Conservation (phyloP, 73 alveolate species). For the Paramecium sexaurelia region DNA sequence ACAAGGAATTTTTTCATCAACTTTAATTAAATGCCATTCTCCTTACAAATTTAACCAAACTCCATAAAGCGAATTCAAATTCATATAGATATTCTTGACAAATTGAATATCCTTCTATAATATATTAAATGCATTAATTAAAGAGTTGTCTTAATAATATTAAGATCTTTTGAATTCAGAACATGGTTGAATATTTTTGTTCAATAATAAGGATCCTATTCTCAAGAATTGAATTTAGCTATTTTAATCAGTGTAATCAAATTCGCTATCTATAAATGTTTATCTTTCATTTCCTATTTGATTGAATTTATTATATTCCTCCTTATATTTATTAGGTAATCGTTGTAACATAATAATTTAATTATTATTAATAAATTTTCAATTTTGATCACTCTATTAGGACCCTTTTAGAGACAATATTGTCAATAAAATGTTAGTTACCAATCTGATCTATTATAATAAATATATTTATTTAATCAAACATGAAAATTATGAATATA, state of each 20-base stretch:
- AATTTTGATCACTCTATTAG: no score
- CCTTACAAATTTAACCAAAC: constrained; percentile 30
- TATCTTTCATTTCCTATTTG: not conserved
- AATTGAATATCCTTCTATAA: not conserved
- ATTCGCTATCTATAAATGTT: not conserved
- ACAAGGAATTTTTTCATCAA: not conserved
- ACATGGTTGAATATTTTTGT: not conserved
- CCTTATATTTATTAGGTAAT: not conserved
- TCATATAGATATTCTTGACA: not conserved
- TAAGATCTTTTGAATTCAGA: constrained; percentile 28
- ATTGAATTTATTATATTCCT: not conserved
- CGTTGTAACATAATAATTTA: not conserved
- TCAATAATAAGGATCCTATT: not conserved
- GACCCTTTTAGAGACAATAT: no score
- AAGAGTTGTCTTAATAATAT: not conserved
- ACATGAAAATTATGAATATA: not conserved
- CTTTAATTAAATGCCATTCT: not conserved
- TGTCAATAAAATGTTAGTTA: no score
- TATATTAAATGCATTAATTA: not conserved
- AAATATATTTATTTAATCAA: not conserved
- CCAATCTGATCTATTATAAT: not conserved
- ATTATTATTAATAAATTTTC: not conserved
- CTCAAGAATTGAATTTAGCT: not conserved
- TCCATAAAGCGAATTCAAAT: not conserved
- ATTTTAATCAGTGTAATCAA: not conserved